These are phyloP conservation scores for Colletotrichum nymphaeae DNA, from an alignment of 2,329 filamentous ascomycete genomes.

Conservation along the genomic window DNA sequence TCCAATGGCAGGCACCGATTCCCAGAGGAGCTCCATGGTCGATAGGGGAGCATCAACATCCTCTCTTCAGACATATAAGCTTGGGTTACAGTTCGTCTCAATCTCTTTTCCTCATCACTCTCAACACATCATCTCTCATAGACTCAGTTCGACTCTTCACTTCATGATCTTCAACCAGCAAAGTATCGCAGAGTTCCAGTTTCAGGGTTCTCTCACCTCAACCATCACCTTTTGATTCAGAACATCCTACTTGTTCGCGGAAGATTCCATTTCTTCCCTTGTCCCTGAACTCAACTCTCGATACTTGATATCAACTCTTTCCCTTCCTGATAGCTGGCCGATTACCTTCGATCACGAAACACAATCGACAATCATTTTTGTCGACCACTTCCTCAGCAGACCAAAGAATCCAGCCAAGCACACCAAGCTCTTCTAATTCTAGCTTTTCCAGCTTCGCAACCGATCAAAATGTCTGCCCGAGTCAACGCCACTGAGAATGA, in stretches of 20 bases:
- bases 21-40: neutral
- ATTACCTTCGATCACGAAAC: neutral
- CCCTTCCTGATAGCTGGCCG: neutral
- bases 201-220: neutral
- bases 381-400: neutral
- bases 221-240: conserved; percentile 4
- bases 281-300: neutral
- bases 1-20: neutral
- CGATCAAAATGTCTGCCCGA: conserved; percentile 35
- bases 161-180: conserved; percentile 6
- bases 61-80: neutral
- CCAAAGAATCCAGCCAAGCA: neutral
- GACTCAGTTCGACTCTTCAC: conserved; percentile 3
- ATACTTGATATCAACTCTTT: neutral
- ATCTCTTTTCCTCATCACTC: neutral
- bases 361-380: neutral
- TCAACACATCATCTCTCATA: neutral
- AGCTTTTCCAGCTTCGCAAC: neutral
- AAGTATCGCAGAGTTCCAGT: conserved; percentile 2
- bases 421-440: neutral
- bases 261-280: neutral
- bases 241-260: neutral
- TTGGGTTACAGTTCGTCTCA: neutral
- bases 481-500: conserved; percentile 37
- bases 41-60: neutral